Percentiles rank a stretch among this genome's conserved stretches.
Conservation (phyloP, 768 basidiomycete genomes). For the Leccinum barrowsii region DNA sequence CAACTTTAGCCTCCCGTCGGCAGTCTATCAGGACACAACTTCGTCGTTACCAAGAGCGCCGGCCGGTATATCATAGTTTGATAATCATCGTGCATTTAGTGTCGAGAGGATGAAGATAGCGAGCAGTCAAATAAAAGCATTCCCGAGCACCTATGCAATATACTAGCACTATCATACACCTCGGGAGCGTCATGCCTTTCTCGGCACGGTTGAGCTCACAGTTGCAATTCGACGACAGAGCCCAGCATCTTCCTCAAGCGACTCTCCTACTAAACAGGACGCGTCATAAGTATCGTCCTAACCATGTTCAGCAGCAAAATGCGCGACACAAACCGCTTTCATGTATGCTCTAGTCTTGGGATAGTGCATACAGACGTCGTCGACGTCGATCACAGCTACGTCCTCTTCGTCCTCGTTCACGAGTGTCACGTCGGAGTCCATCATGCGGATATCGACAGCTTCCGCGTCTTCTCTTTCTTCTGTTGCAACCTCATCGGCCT, state of each 20-base stretch:
- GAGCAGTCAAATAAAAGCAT: background rate
- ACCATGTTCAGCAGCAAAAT: background rate
- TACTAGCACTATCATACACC: background rate
- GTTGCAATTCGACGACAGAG: constrained; percentile 16
- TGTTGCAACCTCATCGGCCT: background rate
- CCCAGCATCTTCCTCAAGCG: constrained; percentile 8
- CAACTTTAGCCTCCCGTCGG: background rate
- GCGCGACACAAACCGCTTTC: constrained; percentile 23
- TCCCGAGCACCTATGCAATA: background rate
- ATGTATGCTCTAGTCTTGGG: constrained; percentile 13
- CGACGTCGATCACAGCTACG: constrained; percentile 11
- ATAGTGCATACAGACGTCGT: constrained; percentile 20
- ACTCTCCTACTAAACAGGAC: constrained; percentile 10
- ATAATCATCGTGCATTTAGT: background rate
- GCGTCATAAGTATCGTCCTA: background rate
- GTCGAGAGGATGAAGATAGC: background rate
- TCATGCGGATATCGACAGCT: constrained; percentile 1
- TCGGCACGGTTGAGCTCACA: background rate
- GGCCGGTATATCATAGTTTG: background rate
- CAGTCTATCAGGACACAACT: background rate
- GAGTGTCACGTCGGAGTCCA: constrained; percentile 30
- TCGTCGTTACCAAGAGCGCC: background rate
- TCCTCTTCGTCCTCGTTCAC: constrained; percentile 23
- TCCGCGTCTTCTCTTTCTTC: background rate
- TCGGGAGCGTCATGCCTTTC: background rate